Conservation (phyloP, 2,329 filamentous ascomycete species). For the Pezicula rhizophila region DNA sequence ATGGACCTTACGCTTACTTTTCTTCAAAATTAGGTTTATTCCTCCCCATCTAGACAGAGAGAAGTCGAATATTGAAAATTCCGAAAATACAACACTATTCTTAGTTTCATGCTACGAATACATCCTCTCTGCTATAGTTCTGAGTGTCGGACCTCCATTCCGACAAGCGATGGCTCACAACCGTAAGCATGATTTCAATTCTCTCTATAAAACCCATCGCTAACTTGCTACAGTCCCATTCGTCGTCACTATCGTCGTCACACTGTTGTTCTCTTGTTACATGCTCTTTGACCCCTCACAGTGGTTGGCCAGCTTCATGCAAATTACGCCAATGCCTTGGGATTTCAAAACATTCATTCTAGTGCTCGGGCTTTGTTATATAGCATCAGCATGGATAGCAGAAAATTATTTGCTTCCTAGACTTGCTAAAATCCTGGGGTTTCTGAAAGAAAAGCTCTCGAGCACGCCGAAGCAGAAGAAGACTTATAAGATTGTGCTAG, state of each 20-base stretch:
- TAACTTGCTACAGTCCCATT: conserved; percentile 62
- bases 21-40: conserved; percentile 52
- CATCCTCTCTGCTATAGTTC: conserved; percentile 79
- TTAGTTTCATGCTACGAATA: conserved; percentile 91
- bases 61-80: conserved; percentile 82
- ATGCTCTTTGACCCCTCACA: conserved; percentile 72
- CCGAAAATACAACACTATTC: conserved; percentile 89
- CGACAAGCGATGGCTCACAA: conserved; percentile 75
- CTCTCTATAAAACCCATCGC: conserved; percentile 1
- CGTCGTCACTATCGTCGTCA: conserved; percentile 65
- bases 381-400: conserved; percentile 61
- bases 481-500: conserved; percentile 75
- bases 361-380: conserved; percentile 61
- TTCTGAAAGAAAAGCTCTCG: conserved; percentile 49
- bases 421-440: conserved; percentile 63
- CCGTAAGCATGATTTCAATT: conserved; percentile 44
- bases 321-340: conserved; percentile 70
- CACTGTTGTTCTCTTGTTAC: conserved; percentile 64
- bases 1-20: conserved; percentile 11
- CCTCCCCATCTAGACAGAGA: conserved; percentile 72
- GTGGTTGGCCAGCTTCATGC: conserved; percentile 71
- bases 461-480: conserved; percentile 71
- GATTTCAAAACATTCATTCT: conserved; percentile 71
- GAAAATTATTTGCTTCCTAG: conserved; percentile 67
- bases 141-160: conserved; percentile 90